These are phyloP conservation scores for Ajuga chamaepitys DNA, from an alignment of 257 asterid genomes.

Conservation along the genomic window DNA sequence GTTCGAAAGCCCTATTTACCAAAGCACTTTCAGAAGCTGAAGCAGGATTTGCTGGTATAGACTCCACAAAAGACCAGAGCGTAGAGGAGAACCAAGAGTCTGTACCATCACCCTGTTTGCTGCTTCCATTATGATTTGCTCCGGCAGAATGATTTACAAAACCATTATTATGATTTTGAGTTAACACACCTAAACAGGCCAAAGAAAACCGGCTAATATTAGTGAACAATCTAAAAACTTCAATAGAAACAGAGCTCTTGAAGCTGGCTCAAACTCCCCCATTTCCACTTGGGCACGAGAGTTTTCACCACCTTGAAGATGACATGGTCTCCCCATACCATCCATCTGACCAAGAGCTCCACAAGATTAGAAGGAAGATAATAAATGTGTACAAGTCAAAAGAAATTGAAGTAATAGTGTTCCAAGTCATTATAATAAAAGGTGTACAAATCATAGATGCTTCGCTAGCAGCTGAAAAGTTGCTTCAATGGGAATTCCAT, in stretches of 20 bases:
- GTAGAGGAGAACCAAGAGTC: conserved; percentile 77
- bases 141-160: conserved; percentile 37
- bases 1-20: conserved; percentile 72
- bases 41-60: conserved; percentile 96
- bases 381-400: conserved; percentile 1
- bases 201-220: conserved; percentile 44
- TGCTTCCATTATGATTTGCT: conserved; percentile 39
- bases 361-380: conserved; percentile 32
- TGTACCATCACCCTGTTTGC: conserved; percentile 46
- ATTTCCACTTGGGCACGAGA: conserved; percentile 79
- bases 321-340: conserved; percentile 58
- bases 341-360: conserved; percentile 87
- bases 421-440: not conserved
- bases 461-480: conserved; percentile 25
- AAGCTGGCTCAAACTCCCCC: conserved; percentile 92
- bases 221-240: conserved; percentile 31
- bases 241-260: conserved; percentile 60
- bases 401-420: not conserved
- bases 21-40: conserved; percentile 86
- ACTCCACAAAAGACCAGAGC: conserved; percentile 89
- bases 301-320: conserved; percentile 64
- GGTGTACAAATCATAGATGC: conserved; percentile 16
- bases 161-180: conserved; percentile 33
- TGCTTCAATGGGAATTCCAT: conserved; percentile 19
- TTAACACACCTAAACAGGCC: conserved; percentile 64